A percentile compares a stretch with the other conserved stretches of the same genome.
These are phyloP conservation scores for Teratosphaeriaceae sp. DNA, from an alignment of 2,329 filamentous ascomycete genomes.

Conservation along the genomic window DNA sequence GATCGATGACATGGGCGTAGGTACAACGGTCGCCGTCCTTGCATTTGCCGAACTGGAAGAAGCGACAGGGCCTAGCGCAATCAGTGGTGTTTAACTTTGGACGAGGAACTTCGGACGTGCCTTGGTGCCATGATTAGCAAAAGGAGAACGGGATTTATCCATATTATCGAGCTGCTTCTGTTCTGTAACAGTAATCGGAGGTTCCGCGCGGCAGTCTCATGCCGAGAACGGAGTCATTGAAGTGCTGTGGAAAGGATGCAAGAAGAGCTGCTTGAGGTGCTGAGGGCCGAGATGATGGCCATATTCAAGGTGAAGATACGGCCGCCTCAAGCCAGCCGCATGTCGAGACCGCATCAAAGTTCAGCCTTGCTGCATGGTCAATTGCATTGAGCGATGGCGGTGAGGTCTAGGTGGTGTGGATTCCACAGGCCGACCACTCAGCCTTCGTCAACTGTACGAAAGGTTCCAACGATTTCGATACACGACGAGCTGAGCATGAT, in stretches of 20 bases:
- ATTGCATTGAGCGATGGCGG: not conserved
- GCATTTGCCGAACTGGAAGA: slow-evolving; percentile 11
- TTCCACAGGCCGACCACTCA: not conserved
- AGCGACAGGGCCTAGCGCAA: slow-evolving; percentile 7
- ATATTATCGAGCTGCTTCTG: not conserved
- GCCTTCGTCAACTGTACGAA: not conserved
- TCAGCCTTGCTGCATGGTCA: not conserved
- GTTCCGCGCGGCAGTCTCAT: not conserved
- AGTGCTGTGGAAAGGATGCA: not conserved
- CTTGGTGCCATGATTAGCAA: slow-evolving; percentile 1
- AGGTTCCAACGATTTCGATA: not conserved
- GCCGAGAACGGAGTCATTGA: not conserved
- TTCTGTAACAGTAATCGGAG: not conserved
- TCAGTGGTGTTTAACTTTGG: not conserved
- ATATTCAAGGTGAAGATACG: not conserved
- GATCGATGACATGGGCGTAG: slow-evolving; percentile 6
- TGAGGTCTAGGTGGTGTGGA: not conserved
- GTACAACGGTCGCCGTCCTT: slow-evolving; percentile 8
- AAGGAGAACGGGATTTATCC: not conserved
- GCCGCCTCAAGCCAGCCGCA: not conserved
- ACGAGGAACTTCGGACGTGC: not conserved
- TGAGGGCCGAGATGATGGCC: not conserved
- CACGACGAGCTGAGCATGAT: not conserved
- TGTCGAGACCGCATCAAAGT: not conserved
- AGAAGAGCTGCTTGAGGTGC: not conserved